Conservation (phyloP, 2,329 filamentous ascomycete species). For the Saccharata proteae region DNA sequence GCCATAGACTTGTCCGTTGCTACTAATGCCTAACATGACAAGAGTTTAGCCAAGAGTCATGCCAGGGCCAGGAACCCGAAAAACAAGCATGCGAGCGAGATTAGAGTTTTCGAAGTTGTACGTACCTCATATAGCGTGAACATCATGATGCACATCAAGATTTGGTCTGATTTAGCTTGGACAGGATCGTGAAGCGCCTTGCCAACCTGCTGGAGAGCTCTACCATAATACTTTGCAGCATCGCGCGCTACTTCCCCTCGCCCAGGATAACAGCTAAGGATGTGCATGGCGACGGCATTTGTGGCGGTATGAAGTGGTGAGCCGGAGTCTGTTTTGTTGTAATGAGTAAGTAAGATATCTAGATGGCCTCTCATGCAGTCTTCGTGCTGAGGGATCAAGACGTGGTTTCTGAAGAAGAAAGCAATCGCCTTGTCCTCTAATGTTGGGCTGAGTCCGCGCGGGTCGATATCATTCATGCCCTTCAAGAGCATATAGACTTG, state of each 20-base stretch:
- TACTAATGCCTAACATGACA: slow-evolving; percentile 25
- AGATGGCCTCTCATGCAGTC: slow-evolving; percentile 27
- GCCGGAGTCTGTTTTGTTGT: slow-evolving; percentile 20
- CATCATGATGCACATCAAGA: slow-evolving; percentile 26
- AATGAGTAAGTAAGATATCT: slow-evolving; percentile 26
- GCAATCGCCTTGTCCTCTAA: slow-evolving; percentile 26
- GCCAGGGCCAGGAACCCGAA: background rate
- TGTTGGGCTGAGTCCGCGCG: slow-evolving; percentile 16
- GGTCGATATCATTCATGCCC: slow-evolving; percentile 6
- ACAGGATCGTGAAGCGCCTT: slow-evolving; percentile 23
- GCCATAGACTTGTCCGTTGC: slow-evolving; percentile 24
- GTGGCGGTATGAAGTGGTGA: slow-evolving; percentile 29
- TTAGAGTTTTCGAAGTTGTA: slow-evolving; percentile 8
- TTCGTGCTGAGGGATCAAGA: slow-evolving; percentile 23
- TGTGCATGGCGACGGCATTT: slow-evolving; percentile 25
- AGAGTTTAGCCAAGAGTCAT: too few relatives aligned
- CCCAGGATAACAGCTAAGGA: slow-evolving; percentile 26
- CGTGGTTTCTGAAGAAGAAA: slow-evolving; percentile 31
- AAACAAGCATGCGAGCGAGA: background rate
- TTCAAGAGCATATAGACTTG: background rate
- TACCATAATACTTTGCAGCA: slow-evolving; percentile 24
- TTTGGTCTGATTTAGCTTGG: slow-evolving; percentile 25
- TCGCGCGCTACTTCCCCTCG: slow-evolving; percentile 20
- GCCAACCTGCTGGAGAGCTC: slow-evolving; percentile 25
- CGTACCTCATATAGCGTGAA: slow-evolving; percentile 31